A percentile compares a stretch with the other conserved stretches of the same genome.
Evolutionary conservation across 192 early-diverging fungal species (phyloP).

Genomic region (Oehlia diaphana): DNA sequence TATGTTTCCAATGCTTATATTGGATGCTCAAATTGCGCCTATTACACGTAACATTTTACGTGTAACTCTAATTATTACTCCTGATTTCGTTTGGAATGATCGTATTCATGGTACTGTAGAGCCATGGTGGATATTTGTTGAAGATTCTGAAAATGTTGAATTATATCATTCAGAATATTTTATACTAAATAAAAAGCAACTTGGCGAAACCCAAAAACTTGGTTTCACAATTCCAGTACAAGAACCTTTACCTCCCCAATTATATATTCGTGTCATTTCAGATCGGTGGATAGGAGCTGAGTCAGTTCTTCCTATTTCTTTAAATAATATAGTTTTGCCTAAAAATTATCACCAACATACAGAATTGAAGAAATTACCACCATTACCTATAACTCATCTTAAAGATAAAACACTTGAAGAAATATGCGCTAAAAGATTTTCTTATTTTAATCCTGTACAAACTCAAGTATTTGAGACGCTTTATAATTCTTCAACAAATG

Average conservation of each 20-base stretch:
- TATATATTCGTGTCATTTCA: conserved; percentile 90
- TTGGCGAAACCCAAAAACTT: conserved; percentile 67
- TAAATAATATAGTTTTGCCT: conserved; percentile 91
- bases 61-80: conserved; percentile 74
- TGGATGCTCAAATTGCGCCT: conserved; percentile 83
- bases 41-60: conserved; percentile 92
- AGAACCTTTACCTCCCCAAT: conserved; percentile 88
- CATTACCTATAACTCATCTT: conserved; percentile 85
- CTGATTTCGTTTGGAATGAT: conserved; percentile 95
- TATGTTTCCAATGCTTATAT: conserved; percentile 82
- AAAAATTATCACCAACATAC: conserved; percentile 83
- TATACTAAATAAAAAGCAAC: conserved; percentile 67
- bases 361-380: conserved; percentile 89
- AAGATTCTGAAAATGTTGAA: conserved; percentile 85
- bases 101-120: conserved; percentile 87
- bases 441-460: conserved; percentile 99
- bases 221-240: conserved; percentile 90
- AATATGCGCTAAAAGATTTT: conserved; percentile 81
- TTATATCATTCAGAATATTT: conserved; percentile 94
- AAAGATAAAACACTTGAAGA: conserved; percentile 79
- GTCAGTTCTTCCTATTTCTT: conserved; percentile 80
- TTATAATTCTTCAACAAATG: conserved; percentile 83
- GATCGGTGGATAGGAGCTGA: conserved; percentile 96
- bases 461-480: conserved; percentile 99
- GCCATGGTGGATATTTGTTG: conserved; percentile 97